These are phyloP conservation scores for Penicillium crystallinum DNA, from an alignment of 495 filamentous ascomycete genomes.

Conservation along the genomic window DNA sequence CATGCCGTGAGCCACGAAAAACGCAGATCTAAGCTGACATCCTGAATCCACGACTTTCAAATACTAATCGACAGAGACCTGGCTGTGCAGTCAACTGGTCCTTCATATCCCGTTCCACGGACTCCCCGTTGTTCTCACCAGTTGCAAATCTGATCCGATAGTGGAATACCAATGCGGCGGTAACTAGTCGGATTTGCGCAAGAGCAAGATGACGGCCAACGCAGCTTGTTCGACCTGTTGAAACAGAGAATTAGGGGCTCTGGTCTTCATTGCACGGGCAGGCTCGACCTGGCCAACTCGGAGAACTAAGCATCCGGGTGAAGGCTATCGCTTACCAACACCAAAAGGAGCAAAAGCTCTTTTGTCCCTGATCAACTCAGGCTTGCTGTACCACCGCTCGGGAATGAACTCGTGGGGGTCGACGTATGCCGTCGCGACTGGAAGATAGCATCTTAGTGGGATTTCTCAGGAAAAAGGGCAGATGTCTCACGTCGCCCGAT, in stretches of 20 bases:
- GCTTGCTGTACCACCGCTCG: constrained; percentile 44
- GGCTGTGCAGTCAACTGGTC: constrained; percentile 40
- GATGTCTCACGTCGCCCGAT: constrained; percentile 24
- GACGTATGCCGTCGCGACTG: constrained; percentile 6
- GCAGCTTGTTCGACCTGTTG: constrained; percentile 38
- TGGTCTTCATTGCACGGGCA: neutral
- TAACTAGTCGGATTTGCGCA: constrained; percentile 36
- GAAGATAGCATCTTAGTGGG: neutral
- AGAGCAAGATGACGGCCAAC: constrained; percentile 49
- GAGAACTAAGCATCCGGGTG: too few species aligned
- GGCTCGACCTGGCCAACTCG: neutral
- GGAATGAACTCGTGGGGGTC: constrained; percentile 37
- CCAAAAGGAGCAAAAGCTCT: constrained; percentile 48
- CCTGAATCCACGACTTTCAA: neutral
- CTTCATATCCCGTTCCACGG: constrained; percentile 30
- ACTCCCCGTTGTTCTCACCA: constrained; percentile 31
- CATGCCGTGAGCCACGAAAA: too few species aligned
- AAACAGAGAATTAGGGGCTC: constrained; percentile 9
- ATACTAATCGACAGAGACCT: constrained; percentile 12
- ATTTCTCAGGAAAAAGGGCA: neutral
- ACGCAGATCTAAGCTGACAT: neutral
- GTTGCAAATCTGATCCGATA: constrained; percentile 35
- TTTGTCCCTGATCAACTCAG: constrained; percentile 31
- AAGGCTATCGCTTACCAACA: constrained; percentile 17
- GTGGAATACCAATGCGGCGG: constrained; percentile 20